These are phyloP conservation scores for Poa pratensis DNA, from an alignment of 176 grass and related monocot species.

Conservation along the genomic window DNA sequence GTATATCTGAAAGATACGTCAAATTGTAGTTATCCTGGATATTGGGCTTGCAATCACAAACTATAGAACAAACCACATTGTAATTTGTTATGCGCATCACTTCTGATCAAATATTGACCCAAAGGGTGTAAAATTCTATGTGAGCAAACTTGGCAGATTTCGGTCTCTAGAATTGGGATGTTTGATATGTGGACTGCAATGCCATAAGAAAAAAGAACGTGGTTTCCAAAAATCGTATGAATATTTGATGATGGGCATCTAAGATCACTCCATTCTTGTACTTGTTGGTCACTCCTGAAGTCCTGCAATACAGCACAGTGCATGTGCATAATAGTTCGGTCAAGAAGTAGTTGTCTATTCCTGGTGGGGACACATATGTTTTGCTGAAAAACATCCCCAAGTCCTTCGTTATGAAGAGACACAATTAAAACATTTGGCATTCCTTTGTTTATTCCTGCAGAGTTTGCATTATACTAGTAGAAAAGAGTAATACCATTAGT, in stretches of 20 bases:
- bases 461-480: background rate
- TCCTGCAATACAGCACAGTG: conserved; percentile 5
- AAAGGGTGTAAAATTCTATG: conserved; percentile 10
- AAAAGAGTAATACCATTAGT: conserved; percentile 11
- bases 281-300: conserved; percentile 1
- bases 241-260: background rate
- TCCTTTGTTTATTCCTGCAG: conserved; percentile 18
- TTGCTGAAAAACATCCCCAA: background rate
- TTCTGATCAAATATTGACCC: background rate
- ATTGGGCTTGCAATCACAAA: conserved; percentile 10
- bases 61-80: background rate
- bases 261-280: conserved; percentile 23
- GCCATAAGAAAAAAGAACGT: background rate
- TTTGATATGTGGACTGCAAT: background rate
- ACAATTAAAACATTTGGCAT: background rate
- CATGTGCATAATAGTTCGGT: background rate
- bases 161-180: conserved; percentile 1
- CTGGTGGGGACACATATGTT: background rate
- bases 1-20: conserved; percentile 43
- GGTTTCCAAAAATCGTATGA: conserved; percentile 7
- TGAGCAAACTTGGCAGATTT: conserved; percentile 14
- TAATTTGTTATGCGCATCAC: conserved; percentile 4
- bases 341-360: background rate
- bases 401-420: background rate
- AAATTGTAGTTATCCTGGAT: conserved; percentile 14